Conservation (phyloP, 2,329 filamentous ascomycete genomes). For the Aureobasidium uvarum region DNA sequence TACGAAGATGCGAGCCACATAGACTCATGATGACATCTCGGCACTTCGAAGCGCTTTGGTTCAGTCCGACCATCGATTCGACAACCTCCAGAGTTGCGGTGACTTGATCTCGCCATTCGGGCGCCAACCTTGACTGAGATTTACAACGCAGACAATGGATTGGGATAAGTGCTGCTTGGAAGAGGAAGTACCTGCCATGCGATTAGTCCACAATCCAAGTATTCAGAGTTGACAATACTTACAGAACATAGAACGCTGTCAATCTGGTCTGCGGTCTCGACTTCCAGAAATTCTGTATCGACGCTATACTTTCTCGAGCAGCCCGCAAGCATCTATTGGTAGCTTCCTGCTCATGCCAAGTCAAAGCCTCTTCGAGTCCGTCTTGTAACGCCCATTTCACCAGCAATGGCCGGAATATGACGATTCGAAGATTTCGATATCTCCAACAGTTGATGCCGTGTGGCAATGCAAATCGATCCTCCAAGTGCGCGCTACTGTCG, state of each 20-base stretch:
- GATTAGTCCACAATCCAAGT: no score
- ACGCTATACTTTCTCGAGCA: slow-evolving; percentile 44
- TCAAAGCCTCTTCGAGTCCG: neutral
- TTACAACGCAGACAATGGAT: slow-evolving; percentile 50
- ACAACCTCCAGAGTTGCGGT: slow-evolving; percentile 41
- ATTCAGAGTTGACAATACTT: neutral
- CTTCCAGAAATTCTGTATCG: slow-evolving; percentile 44
- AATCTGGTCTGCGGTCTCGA: slow-evolving; percentile 43
- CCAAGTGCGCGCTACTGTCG: slow-evolving; percentile 38
- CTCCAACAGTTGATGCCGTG: slow-evolving; percentile 49
- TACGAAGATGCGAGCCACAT: slow-evolving; percentile 36
- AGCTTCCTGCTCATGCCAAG: slow-evolving; percentile 32
- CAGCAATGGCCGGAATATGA: slow-evolving; percentile 51
- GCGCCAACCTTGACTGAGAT: slow-evolving; percentile 40
- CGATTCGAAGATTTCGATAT: slow-evolving; percentile 48
- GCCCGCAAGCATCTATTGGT: slow-evolving; percentile 45
- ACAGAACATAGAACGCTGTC: slow-evolving; percentile 48
- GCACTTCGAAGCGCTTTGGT: slow-evolving; percentile 46
- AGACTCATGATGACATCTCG: slow-evolving; percentile 45
- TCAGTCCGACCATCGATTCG: slow-evolving; percentile 41
- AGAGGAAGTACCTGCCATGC: slow-evolving; percentile 45
- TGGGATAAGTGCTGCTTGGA: slow-evolving; percentile 52
- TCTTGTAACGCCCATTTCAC: slow-evolving; percentile 37
- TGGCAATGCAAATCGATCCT: slow-evolving; percentile 42
- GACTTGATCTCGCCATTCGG: slow-evolving; percentile 47